Evolutionary conservation across 2,329 filamentous ascomycete genomes (phyloP).

Genomic region (Monosporascus sp.): DNA sequence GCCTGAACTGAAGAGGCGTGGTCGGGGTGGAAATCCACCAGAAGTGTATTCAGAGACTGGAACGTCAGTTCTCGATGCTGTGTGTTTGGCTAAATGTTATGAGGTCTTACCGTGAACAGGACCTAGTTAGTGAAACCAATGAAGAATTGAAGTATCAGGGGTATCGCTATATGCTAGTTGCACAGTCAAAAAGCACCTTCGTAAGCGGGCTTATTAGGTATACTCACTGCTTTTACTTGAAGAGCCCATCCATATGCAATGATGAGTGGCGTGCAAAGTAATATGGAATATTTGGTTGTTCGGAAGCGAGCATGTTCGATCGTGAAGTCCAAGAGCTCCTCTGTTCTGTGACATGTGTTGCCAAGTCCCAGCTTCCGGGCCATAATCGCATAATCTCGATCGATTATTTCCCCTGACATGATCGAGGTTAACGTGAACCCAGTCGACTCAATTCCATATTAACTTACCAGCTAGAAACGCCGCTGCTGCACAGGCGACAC

Average conservation of each 20-base stretch:
- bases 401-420: conserved; percentile 3
- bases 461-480: conserved; percentile 2
- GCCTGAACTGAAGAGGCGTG: conserved; percentile 7
- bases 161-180: conserved; percentile 8
- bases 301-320: conserved; percentile 7
- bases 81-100: not conserved
- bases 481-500: conserved; percentile 5
- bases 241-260: conserved; percentile 8
- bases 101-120: conserved; percentile 3
- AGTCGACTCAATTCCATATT: not conserved
- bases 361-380: not conserved
- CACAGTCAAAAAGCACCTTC: not conserved
- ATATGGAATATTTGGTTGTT: conserved; percentile 1
- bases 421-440: not conserved
- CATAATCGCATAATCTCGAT: conserved; percentile 3
- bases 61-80: not conserved
- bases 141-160: conserved; percentile 11
- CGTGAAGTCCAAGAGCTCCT: conserved; percentile 3
- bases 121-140: conserved; percentile 9
- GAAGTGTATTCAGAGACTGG: conserved; percentile 7
- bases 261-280: conserved; percentile 3
- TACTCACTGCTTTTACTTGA: conserved; percentile 2
- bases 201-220: not conserved
- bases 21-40: conserved; percentile 5
- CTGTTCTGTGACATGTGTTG: not conserved